Evolutionary conservation across 2,329 filamentous ascomycete species (phyloP).

Genomic region (Hypoxylon sp.): DNA sequence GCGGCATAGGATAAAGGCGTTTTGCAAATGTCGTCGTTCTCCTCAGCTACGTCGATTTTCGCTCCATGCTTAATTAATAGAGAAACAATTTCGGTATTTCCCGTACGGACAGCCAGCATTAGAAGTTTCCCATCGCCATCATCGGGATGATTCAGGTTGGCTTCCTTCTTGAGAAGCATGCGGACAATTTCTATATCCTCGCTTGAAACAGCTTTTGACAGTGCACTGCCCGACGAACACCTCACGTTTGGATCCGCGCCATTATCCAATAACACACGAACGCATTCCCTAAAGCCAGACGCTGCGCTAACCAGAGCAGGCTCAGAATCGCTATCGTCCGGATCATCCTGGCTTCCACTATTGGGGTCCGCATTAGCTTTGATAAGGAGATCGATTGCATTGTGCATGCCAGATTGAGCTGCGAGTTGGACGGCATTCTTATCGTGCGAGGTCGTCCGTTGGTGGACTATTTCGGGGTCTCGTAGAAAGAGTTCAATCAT

Average conservation of each 20-base stretch:
- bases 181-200: constrained; percentile 12
- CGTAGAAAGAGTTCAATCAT: not conserved
- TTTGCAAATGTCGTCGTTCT: constrained; percentile 3
- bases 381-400: constrained; percentile 10
- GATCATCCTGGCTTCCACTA: constrained; percentile 1
- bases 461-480: not conserved
- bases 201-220: constrained; percentile 15
- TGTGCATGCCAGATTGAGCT: not conserved
- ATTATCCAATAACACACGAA: constrained; percentile 17
- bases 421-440: constrained; percentile 3
- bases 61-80: constrained; percentile 21
- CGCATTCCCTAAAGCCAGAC: constrained; percentile 14
- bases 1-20: constrained; percentile 18
- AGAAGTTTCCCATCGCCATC: constrained; percentile 13
- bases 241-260: constrained; percentile 15
- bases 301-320: constrained; percentile 2
- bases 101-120: constrained; percentile 18
- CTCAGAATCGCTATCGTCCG: no score
- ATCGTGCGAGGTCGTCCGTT: not conserved
- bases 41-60: constrained; percentile 14
- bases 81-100: constrained; percentile 28
- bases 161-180: constrained; percentile 22
- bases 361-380: constrained; percentile 8
- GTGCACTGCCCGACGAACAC: constrained; percentile 9
- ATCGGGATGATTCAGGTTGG: constrained; percentile 2